phyloP scores from a whole-genome alignment of 164 flowering plant genomes.

The Buxus sempervirens region DNA sequence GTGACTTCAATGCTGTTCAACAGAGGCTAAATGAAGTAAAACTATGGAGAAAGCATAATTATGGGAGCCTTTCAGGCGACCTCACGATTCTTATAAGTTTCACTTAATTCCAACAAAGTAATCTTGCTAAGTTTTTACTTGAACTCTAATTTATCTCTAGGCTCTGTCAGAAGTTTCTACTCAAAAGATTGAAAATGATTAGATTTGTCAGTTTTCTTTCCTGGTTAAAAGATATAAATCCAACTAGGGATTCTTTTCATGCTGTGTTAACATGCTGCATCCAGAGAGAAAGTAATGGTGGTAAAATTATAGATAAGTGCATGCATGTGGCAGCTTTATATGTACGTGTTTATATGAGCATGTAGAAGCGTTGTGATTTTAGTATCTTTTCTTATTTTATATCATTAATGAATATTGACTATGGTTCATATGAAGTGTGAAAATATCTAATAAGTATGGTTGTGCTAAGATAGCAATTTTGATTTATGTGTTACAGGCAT shows the following conservation, averaged over 20 bases:
- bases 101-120: background rate
- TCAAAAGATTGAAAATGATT: background rate
- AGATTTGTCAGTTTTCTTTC: background rate
- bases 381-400: background rate
- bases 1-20: background rate
- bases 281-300: no score
- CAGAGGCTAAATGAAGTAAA: background rate
- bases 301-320: background rate
- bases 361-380: background rate
- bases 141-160: background rate
- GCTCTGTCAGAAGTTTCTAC: background rate
- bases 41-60: background rate
- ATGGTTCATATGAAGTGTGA: background rate
- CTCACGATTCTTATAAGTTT: background rate
- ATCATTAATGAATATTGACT: background rate
- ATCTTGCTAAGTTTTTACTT: background rate
- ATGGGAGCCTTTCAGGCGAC: background rate
- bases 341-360: no score
- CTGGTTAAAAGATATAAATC: no score
- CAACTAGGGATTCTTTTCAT: no score
- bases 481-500: slow-evolving; percentile 54
- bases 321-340: background rate
- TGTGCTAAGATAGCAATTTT: background rate
- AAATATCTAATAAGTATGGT: background rate
- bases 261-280: no score